A percentile compares a stretch with the other conserved stretches of the same genome.
phyloP scores from a whole-genome alignment of 1,284 basidiomycete species.

The Cystobasidiaceae sp. region DNA sequence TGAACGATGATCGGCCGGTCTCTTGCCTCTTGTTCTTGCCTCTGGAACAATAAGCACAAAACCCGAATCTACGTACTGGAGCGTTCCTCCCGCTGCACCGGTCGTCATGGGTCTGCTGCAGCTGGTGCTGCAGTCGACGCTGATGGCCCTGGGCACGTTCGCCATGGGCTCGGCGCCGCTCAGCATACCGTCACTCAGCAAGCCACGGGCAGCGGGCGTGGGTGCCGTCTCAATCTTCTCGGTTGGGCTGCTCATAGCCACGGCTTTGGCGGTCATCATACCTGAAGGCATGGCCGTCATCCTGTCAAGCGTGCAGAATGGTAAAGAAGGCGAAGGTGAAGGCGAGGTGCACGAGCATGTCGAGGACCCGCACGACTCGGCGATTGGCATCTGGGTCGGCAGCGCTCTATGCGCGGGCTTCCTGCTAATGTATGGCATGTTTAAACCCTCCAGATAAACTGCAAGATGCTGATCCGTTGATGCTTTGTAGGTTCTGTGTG shows the following conservation, averaged over 20 bases:
- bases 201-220: constrained; percentile 2
- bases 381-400: constrained; percentile 53
- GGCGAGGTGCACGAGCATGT: constrained; percentile 25
- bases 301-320: neutral
- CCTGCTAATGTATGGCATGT: constrained; percentile 72
- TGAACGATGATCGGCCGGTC: no score
- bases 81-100: no score
- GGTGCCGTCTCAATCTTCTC: constrained; percentile 56
- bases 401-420: constrained; percentile 73
- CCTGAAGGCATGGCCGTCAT: constrained; percentile 56
- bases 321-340: constrained; percentile 10
- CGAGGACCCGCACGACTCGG: constrained; percentile 12
- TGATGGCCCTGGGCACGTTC: constrained; percentile 70
- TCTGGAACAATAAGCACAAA: no score
- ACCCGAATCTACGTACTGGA: no score
- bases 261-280: constrained; percentile 82
- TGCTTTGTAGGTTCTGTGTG: constrained; percentile 15
- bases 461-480: neutral
- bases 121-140: constrained; percentile 58
- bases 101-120: constrained; percentile 46
- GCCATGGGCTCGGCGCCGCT: constrained; percentile 68
- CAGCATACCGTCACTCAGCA: constrained; percentile 51
- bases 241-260: constrained; percentile 79
- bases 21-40: no score
- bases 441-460: constrained; percentile 56